Evolutionary conservation across 352 stramenopile genomes (phyloP).

Genomic region (Aphanomyces invadans): DNA sequence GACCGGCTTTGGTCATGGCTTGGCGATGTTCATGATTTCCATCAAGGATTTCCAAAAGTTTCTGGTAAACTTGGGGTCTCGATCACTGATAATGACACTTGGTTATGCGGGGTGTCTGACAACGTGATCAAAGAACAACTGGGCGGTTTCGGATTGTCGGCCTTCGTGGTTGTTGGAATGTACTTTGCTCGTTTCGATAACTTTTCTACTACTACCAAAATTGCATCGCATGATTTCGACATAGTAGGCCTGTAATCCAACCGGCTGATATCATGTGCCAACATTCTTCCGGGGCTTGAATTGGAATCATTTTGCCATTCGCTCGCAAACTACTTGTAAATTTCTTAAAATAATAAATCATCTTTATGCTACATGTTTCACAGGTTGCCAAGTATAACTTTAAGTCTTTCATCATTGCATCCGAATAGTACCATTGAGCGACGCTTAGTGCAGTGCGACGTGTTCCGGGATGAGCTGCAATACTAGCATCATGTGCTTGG

Average conservation of each 20-base stretch:
- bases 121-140: conserved; percentile 6
- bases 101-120: conserved; percentile 3
- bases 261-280: conserved; percentile 30
- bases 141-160: neutral
- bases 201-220: conserved; percentile 29
- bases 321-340: conserved; percentile 24
- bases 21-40: conserved; percentile 23
- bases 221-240: conserved; percentile 25
- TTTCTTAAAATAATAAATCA: no score
- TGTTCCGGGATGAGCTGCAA: neutral
- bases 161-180: conserved; percentile 8
- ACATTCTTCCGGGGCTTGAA: conserved; percentile 26
- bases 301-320: conserved; percentile 29
- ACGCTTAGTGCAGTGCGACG: neutral
- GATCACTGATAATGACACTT: conserved; percentile 12
- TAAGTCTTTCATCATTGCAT: conserved; percentile 18
- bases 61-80: conserved; percentile 25
- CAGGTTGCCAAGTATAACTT: conserved; percentile 27
- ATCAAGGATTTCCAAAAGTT: conserved; percentile 29
- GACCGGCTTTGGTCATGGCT: conserved; percentile 23
- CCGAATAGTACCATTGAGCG: conserved; percentile 16
- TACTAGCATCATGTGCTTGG: neutral
- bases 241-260: conserved; percentile 27
- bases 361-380: conserved; percentile 28
- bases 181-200: conserved; percentile 28